Percentiles rank a stretch among this genome's conserved stretches.
Evolutionary conservation across 2,329 filamentous ascomycete species (phyloP).

Genomic region (Periconia sp.): DNA sequence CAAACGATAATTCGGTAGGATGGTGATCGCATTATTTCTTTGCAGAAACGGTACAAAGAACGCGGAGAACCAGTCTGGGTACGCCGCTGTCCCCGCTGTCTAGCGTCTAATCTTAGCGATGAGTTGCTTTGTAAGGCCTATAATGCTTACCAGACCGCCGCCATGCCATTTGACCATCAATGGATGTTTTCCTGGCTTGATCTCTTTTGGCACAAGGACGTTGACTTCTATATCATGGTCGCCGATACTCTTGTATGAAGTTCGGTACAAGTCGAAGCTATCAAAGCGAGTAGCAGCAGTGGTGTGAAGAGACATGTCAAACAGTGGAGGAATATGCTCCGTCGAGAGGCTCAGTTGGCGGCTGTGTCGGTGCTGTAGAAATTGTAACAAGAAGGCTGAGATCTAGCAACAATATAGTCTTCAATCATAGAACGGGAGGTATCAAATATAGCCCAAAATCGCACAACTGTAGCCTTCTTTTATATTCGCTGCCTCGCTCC

Average conservation of each 20-base stretch:
- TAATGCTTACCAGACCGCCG: conserved; percentile 49
- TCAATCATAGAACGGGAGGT: background rate
- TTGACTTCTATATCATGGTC: conserved; percentile 45
- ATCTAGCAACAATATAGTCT: background rate
- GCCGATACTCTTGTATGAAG: conserved; percentile 49
- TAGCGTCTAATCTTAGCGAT: conserved; percentile 7
- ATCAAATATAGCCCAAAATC: background rate
- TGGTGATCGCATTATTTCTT: conserved; percentile 49
- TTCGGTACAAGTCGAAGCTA: conserved; percentile 47
- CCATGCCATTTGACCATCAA: conserved; percentile 53
- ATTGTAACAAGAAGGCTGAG: background rate
- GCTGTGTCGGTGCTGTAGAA: background rate
- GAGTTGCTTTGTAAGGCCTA: background rate
- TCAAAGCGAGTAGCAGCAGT: conserved; percentile 37
- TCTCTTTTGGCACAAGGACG: conserved; percentile 48
- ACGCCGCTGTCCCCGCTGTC: conserved; percentile 34
- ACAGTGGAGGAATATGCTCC: conserved; percentile 16
- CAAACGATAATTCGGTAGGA: conserved; percentile 59
- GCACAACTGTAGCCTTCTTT: background rate
- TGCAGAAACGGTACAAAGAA: conserved; percentile 48
- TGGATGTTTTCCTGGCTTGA: conserved; percentile 43
- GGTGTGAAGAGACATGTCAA: conserved; percentile 18
- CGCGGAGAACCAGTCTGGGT: conserved; percentile 33
- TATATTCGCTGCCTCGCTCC: background rate
- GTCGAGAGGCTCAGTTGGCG: background rate